Conservation (phyloP, 257 asterid genomes). For the Plectranthus barbatus region DNA sequence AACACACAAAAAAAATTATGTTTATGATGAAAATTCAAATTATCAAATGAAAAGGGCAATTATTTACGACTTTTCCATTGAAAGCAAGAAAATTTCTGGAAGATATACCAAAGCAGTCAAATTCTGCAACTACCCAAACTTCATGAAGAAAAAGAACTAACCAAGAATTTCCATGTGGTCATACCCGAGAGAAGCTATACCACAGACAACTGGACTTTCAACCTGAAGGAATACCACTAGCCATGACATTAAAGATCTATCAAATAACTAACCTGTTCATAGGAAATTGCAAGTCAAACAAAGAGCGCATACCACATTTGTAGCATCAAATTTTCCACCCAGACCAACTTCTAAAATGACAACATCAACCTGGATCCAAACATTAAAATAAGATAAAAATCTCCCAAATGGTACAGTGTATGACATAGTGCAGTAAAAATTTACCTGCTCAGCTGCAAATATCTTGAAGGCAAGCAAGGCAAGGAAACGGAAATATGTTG, state of each 20-base stretch:
- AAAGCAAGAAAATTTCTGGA: background rate
- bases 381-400: conserved; percentile 11
- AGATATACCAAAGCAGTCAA: conserved; percentile 2
- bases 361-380: conserved; percentile 75
- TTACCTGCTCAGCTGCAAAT: conserved; percentile 88
- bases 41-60: background rate
- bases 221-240: conserved; percentile 42
- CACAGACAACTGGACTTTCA: conserved; percentile 75
- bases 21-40: background rate
- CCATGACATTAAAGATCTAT: conserved; percentile 22
- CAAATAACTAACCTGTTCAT: background rate
- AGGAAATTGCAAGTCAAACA: conserved; percentile 6
- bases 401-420: background rate
- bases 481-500: conserved; percentile 93
- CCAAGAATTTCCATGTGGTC: conserved; percentile 99
- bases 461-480: conserved; percentile 95
- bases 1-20: background rate
- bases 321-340: conserved; percentile 94
- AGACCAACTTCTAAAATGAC: conserved; percentile 94
- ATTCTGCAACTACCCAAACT: conserved; percentile 19
- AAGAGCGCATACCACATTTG: conserved; percentile 73
- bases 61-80: background rate
- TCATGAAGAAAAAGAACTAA: conserved; percentile 53
- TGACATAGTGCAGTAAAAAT: background rate
- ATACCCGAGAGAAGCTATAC: conserved; percentile 83